phyloP scores from a whole-genome alignment of 352 stramenopile species.

The Globisporangium echinulatum region DNA sequence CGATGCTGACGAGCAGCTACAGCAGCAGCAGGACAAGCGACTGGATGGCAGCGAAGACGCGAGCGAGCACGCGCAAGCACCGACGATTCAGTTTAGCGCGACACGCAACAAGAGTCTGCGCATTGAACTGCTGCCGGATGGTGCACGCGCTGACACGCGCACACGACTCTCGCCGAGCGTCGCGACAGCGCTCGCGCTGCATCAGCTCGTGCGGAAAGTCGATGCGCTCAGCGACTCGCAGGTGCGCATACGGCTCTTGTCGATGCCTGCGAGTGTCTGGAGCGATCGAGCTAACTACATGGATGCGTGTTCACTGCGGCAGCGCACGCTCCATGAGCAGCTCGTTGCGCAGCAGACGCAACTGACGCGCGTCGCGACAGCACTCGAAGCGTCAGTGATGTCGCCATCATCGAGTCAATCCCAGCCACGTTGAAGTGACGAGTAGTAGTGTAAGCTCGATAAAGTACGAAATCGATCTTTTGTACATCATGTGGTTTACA shows the following conservation, averaged over 20 bases:
- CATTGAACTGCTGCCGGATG: conserved; percentile 3
- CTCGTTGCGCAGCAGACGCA: conserved; percentile 31
- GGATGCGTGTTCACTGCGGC: not conserved
- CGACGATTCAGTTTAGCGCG: no score
- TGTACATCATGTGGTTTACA: not conserved
- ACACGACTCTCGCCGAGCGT: conserved; percentile 16
- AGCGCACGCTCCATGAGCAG: conserved; percentile 32
- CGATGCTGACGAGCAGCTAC: not conserved
- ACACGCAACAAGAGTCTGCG: not conserved
- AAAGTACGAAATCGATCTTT: not conserved
- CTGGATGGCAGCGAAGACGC: not conserved
- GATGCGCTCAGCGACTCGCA: conserved; percentile 24
- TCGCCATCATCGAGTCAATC: not conserved
- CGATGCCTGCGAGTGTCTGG: no score
- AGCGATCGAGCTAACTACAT: no score
- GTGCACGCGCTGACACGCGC: not conserved
- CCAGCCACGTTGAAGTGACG: not conserved
- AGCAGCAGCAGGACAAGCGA: not conserved
- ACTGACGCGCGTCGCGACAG: conserved; percentile 25
- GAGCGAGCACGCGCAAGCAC: no score
- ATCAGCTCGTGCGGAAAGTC: conserved; percentile 29
- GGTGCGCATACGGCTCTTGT: conserved; percentile 13
- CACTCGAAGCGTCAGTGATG: conserved; percentile 18
- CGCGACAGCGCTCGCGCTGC: conserved; percentile 15
- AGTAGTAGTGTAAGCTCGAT: not conserved